Evolutionary conservation across 176 grass and related monocot genomes (phyloP).

Genomic region (Rhynchospora pubera): DNA sequence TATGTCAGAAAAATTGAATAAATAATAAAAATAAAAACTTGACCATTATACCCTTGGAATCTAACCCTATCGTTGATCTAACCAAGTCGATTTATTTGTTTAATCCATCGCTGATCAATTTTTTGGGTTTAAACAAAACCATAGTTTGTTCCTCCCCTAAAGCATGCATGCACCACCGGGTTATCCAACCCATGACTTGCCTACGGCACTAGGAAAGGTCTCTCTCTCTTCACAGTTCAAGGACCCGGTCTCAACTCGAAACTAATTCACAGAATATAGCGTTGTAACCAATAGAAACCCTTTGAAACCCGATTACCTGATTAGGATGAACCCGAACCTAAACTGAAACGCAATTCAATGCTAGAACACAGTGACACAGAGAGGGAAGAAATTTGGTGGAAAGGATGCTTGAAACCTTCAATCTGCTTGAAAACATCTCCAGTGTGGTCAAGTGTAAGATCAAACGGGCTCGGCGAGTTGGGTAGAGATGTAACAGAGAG

Average conservation of each 20-base stretch:
- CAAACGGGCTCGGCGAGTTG: background rate
- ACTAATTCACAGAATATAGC: slow-evolving; percentile 68
- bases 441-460: slow-evolving; percentile 3
- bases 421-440: slow-evolving; percentile 45
- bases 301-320: slow-evolving; percentile 20
- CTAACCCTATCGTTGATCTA: too few species aligned
- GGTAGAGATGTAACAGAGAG: slow-evolving; percentile 1
- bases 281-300: slow-evolving; percentile 63
- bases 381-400: slow-evolving; percentile 52
- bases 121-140: too few species aligned
- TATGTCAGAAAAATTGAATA: too few species aligned
- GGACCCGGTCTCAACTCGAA: slow-evolving; percentile 38
- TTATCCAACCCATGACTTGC: slow-evolving; percentile 52
- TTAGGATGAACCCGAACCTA: slow-evolving; percentile 1
- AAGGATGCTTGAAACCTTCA: slow-evolving; percentile 47
- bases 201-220: slow-evolving; percentile 17
- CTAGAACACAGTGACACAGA: background rate
- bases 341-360: background rate
- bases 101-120: too few species aligned
- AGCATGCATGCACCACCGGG: slow-evolving; percentile 51
- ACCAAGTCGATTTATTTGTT: too few species aligned
- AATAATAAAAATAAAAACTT: too few species aligned
- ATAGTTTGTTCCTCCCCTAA: slow-evolving; percentile 61
- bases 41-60: too few species aligned
- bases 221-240: background rate